Base-by-base conservation (phyloP, 805 yeast species). In the Naumovozyma castellii region DNA sequence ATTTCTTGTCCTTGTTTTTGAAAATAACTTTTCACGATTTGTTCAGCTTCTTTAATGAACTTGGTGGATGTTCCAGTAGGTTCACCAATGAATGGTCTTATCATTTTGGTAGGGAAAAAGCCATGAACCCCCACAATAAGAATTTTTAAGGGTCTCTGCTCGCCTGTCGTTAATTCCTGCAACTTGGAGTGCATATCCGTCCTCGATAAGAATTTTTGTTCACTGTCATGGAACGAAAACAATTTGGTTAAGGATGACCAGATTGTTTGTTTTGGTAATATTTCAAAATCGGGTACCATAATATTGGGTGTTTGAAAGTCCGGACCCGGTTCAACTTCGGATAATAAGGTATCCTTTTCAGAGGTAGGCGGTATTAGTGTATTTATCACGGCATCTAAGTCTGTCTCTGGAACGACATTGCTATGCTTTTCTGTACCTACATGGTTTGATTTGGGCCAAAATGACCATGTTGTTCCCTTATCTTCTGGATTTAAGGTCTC, bases 41-140 rank as follows among this genome's bases (percentile, higher is more conserved):
- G 69, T 47, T 87, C 97, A 0, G 96, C 97, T 53, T 87, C 97
- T 46, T 76, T 79, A 27, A 95, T 86, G 62, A 90, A 92, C 56
- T 82, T 81, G 35, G 81, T 70, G 0, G 97, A 90, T 0, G 98
- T 90, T 0, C 98, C 98, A 16, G 94, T 92, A 3, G 98, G 98
- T 46, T 88, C 87, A 2, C 98, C 98, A 38, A 90, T 78, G 13
- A 90, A 54, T 0, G 95, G 87, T 38, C 98, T 65, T 8, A 92
- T 68, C 71, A 86, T 78, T 46, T 73, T 76, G 1, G 86, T 83
- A 0, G 98, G 98, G 65, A 92, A 90, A 54, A 88, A 90, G 1
- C 98, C 98, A 64, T 90, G 98, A 1, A 90, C 88, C 0, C 98
- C 98, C 43, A 90, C 76, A 28, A 92, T 81, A 22, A 90, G 71